Conservation (phyloP, 176 grass and related monocot species). For the Musa schizocarpa region DNA sequence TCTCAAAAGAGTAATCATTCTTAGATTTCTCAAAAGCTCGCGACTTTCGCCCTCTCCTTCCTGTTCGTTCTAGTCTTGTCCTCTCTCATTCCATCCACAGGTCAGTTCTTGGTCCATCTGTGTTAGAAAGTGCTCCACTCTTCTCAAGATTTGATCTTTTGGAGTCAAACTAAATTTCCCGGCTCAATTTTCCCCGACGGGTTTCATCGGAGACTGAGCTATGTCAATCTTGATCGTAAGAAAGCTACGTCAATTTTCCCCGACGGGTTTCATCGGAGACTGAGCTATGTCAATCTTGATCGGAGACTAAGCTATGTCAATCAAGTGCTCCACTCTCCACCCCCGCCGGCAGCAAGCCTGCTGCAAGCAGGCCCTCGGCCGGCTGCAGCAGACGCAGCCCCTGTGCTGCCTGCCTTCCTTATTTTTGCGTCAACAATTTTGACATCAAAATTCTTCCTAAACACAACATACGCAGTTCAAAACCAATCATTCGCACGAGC, state of each 20-base stretch:
- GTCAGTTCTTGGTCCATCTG: not conserved
- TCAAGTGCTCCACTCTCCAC: too few species aligned
- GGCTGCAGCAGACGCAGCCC: too few species aligned
- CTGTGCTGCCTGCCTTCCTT: too few species aligned
- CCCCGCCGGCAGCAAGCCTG: too few species aligned
- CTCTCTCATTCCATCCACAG: not conserved
- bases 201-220: not conserved
- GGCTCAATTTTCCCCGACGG: not conserved
- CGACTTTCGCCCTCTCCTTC: not conserved
- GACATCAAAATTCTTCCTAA: too few species aligned
- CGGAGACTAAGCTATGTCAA: too few species aligned
- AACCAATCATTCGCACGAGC: too few species aligned
- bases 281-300: not conserved
- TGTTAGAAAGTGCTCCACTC: not conserved
- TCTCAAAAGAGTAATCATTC: too few species aligned
- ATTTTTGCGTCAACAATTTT: too few species aligned
- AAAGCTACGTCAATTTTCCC: too few species aligned
- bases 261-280: not conserved
- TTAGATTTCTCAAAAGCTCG: not conserved
- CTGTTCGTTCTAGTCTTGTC: slow-evolving; percentile 2
- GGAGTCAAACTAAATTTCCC: not conserved
- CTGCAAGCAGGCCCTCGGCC: too few species aligned
- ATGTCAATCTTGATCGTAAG: not conserved
- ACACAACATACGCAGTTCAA: too few species aligned
- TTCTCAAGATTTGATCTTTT: not conserved